Evolutionary conservation across 2,329 filamentous ascomycete genomes (phyloP).

Genomic region (Penicillium hesseltinei): DNA sequence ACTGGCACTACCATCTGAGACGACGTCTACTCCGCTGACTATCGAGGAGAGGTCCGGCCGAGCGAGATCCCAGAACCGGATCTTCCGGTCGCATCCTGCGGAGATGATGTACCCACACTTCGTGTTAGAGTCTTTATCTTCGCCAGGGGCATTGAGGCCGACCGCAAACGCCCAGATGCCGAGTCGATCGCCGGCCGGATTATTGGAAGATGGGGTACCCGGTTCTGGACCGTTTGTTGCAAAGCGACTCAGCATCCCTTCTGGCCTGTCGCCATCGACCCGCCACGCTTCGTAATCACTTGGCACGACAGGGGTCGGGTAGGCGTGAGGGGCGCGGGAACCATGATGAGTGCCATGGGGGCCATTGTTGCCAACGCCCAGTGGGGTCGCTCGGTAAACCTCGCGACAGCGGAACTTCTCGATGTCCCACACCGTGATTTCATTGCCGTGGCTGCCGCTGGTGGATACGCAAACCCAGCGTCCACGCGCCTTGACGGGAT

Average conservation of each 20-base stretch:
- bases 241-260: conserved; percentile 83
- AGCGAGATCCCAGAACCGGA: conserved; percentile 89
- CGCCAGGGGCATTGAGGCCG: conserved; percentile 67
- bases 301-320: conserved; percentile 21
- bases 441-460: conserved; percentile 74
- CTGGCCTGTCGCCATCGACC: conserved; percentile 83
- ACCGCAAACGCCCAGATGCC: conserved; percentile 74
- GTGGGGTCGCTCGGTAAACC: conserved; percentile 67
- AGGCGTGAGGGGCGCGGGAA: conserved; percentile 44
- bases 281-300: conserved; percentile 80
- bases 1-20: conserved; percentile 53
- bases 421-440: conserved; percentile 93
- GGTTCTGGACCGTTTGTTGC: conserved; percentile 50
- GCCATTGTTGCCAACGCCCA: conserved; percentile 17
- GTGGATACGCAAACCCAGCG: conserved; percentile 87
- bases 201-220: conserved; percentile 17
- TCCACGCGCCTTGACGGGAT: conserved; percentile 73
- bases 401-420: conserved; percentile 87
- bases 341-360: conserved; percentile 47
- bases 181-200: conserved; percentile 26
- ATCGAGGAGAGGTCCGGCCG: conserved; percentile 75
- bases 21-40: conserved; percentile 71
- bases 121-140: conserved; percentile 54
- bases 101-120: conserved; percentile 82
- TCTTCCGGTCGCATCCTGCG: conserved; percentile 82